phyloP scores from a whole-genome alignment of 2,329 filamentous ascomycete genomes.

The Pseudocercospora crystallina region DNA sequence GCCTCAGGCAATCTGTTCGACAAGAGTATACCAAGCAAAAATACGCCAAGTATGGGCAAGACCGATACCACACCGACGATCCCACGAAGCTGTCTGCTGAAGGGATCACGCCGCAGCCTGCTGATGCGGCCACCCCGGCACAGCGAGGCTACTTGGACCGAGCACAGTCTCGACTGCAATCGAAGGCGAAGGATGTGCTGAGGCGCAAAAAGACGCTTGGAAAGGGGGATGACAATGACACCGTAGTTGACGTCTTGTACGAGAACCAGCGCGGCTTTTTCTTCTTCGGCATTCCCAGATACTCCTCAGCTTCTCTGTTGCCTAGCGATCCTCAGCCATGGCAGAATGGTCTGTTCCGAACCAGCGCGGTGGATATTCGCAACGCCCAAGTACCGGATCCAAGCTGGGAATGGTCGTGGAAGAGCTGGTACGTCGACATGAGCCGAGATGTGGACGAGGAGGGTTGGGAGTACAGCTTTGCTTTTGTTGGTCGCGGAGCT shows the following conservation, averaged over 20 bases:
- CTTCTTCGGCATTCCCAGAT: constrained; percentile 84
- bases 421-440: constrained; percentile 72
- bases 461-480: constrained; percentile 95
- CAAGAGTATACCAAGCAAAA: constrained; percentile 36
- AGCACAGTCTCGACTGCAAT: constrained; percentile 24
- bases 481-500: constrained; percentile 58
- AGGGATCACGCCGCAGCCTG: constrained; percentile 13
- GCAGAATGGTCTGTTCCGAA: constrained; percentile 64
- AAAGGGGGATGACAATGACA: constrained; percentile 38
- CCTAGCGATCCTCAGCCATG: constrained; percentile 83
- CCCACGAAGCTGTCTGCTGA: constrained; percentile 17
- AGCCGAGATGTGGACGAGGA: constrained; percentile 81
- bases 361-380: constrained; percentile 67
- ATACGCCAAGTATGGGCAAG: constrained; percentile 36
- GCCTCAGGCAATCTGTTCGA: constrained; percentile 28
- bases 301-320: constrained; percentile 80
- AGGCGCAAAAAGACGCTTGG: constrained; percentile 34
- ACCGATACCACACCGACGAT: constrained; percentile 28
- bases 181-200: constrained; percentile 31
- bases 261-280: constrained; percentile 94
- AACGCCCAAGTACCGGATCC: constrained; percentile 93
- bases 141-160: constrained; percentile 32
- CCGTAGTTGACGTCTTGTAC: constrained; percentile 81
- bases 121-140: constrained; percentile 19
- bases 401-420: constrained; percentile 87